phyloP scores from a whole-genome alignment of 257 asterid species.

The Solanum sitiens region DNA sequence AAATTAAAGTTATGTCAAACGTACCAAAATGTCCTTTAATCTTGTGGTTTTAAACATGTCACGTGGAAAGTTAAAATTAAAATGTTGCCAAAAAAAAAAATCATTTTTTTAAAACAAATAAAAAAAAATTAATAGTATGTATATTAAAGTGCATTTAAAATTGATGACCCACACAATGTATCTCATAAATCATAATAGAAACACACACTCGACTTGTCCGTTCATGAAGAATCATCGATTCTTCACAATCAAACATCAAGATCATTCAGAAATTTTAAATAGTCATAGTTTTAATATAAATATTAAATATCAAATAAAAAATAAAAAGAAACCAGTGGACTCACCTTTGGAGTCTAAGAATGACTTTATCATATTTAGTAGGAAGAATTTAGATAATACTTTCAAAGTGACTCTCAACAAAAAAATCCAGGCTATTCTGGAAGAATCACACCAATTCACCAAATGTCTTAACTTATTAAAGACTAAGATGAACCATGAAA shows the following conservation, averaged over 20 bases:
- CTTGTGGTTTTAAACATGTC: no score
- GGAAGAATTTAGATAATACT: background rate
- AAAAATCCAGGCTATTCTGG: rapidly evolving
- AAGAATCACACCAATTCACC: background rate
- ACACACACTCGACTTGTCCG: background rate
- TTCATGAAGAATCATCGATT: background rate
- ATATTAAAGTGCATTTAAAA: background rate
- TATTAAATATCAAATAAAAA: rapidly evolving
- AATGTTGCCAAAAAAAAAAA: no score
- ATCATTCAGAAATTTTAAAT: background rate
- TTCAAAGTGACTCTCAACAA: background rate
- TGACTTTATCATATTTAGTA: rapidly evolving
- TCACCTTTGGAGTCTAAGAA: background rate
- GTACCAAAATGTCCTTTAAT: no score
- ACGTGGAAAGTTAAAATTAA: no score
- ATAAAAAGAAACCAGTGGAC: background rate
- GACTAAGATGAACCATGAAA: background rate
- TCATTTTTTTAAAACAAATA: no score
- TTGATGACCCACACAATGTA: background rate
- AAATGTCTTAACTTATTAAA: background rate
- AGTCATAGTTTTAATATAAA: no score
- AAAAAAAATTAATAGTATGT: background rate
- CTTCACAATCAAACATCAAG: background rate
- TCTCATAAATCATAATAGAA: background rate
- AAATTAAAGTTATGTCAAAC: no score